Evolutionary conservation across 2,329 filamentous ascomycete genomes (phyloP), one percentile per base, ranked within the genome.

Genomic region (Graphilbum fragrans): DNA sequence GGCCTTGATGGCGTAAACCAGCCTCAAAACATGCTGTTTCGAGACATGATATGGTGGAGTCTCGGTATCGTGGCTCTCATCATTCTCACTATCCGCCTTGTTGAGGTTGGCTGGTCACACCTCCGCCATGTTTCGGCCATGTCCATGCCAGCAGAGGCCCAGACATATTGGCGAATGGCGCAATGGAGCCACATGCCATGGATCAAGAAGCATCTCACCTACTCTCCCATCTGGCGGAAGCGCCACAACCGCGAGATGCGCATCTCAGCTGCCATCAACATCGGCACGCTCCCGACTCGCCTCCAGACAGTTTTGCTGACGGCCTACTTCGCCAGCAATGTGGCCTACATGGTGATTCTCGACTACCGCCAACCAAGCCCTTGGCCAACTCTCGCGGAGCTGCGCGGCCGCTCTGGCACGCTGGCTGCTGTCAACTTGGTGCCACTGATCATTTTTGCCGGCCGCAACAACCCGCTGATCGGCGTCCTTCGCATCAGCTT

Each of bases 401-500:
- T 95, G 35, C 81, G 92, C 52, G 88, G 88, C 31, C 78, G 92
- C 44, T 83, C 84, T 7, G 92, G 92, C 41, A 82, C 81, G 9
- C 71, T 98, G 48, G 80, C 88, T 5, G 70, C 87, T 11, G 74
- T 94, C 53, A 98, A 95, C 64, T 84, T 96, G 76, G 77, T 98
- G 25, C 88, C 92, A 5, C 77, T 95, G 23, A 73, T 96, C 53
- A 74, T 96, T 49, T 75, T 96, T 43, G 87, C 88, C 12, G 80
- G 86, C 29, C 82, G 92, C 56, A 96, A 96, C 67, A 98, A 96
- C 63, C 86, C 86, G 9, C 68, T 95, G 38, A 95, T 96, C 55
- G 60, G 69, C 4, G 60, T 93, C 27, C 71, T 96, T 43, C 77
- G 82, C 52, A 82, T 96, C 58, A 90, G 85, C 59, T 98, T 95